Conservation (phyloP, 768 basidiomycete genomes). For the Trametes coccinea region DNA sequence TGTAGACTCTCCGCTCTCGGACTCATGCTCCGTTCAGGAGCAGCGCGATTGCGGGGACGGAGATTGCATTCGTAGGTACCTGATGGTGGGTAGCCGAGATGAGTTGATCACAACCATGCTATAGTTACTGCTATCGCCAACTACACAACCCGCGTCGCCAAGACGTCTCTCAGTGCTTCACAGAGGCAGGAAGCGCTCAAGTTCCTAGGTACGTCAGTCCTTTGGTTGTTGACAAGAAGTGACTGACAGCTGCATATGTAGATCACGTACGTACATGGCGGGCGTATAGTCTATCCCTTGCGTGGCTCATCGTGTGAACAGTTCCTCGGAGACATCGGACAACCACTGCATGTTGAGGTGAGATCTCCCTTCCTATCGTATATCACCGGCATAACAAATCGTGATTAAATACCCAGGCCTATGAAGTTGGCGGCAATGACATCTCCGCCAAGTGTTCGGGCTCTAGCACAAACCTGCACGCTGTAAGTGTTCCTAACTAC, state of each 20-base stretch:
- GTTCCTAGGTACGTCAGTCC: constrained; percentile 41
- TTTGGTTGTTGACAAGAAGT: background rate
- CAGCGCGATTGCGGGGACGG: constrained; percentile 46
- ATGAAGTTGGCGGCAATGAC: constrained; percentile 32
- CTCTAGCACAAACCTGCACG: constrained; percentile 28
- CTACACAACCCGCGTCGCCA: constrained; percentile 51
- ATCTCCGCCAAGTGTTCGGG: constrained; percentile 30
- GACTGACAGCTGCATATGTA: background rate
- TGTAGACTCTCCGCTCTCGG: constrained; percentile 14
- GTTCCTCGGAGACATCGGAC: constrained; percentile 33
- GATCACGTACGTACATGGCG: constrained; percentile 13
- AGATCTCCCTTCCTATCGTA: background rate
- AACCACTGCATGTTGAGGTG: constrained; percentile 32
- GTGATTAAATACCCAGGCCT: constrained; percentile 13
- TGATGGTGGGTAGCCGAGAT: background rate
- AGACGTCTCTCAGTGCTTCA: constrained; percentile 41
- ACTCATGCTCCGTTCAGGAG: constrained; percentile 50
- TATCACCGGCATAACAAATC: too few relatives aligned
- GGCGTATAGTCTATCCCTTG: background rate
- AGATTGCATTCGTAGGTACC: constrained; percentile 29
- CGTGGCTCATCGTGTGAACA: background rate
- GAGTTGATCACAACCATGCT: background rate
- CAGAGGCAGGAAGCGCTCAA: constrained; percentile 54
- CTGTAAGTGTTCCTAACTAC: constrained; percentile 15
- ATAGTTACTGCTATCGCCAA: constrained; percentile 58